Conservation (phyloP, 257 asterid genomes). For the Nicotiana sylvestris region DNA sequence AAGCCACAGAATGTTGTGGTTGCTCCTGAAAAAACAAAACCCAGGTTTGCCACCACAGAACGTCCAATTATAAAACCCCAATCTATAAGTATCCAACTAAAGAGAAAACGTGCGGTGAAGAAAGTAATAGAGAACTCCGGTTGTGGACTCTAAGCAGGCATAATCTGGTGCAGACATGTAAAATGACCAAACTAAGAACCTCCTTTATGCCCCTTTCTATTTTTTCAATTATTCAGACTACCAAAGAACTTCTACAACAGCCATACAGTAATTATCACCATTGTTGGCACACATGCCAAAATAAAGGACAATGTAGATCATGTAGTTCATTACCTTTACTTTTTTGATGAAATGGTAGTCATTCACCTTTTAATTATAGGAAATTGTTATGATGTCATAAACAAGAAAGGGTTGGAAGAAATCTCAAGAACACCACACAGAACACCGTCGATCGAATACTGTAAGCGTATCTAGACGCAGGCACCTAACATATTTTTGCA, state of each 20-base stretch:
- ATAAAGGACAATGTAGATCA: too few species aligned
- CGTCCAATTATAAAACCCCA: neutral
- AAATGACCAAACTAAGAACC: too few species aligned
- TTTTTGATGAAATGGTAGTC: neutral
- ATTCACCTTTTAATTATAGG: neutral
- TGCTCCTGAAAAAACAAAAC: slow-evolving; percentile 19
- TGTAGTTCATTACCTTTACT: neutral
- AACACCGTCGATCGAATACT: neutral
- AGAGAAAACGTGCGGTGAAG: neutral
- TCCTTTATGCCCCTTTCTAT: too few species aligned
- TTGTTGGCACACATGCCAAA: too few species aligned
- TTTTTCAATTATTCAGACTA: too few species aligned
- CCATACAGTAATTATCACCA: too few species aligned
- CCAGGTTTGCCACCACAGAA: neutral
- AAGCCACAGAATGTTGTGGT: slow-evolving; percentile 14
- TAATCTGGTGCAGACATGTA: too few species aligned
- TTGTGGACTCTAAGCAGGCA: too few species aligned
- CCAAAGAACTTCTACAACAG: too few species aligned
- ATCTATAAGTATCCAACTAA: neutral
- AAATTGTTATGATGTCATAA: neutral
- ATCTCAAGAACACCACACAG: neutral
- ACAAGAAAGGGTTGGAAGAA: neutral
- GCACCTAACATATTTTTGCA: neutral
- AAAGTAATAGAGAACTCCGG: neutral
- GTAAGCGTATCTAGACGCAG: neutral